phyloP scores from a whole-genome alignment of 83 land plant genomes.

The Thuja plicata region DNA sequence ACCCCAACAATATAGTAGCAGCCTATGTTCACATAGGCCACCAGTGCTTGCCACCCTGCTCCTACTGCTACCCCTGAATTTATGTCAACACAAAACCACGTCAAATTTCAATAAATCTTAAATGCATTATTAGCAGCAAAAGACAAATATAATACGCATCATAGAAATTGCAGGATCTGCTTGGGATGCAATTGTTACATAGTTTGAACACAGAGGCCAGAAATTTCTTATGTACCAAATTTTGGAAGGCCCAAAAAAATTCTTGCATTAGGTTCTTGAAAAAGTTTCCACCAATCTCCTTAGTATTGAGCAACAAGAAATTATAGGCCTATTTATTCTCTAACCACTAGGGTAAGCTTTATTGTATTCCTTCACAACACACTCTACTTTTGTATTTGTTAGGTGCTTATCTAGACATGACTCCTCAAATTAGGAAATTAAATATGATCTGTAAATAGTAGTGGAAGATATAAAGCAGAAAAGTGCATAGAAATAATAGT shows the following conservation, averaged over 20 bases:
- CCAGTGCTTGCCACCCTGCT: slow-evolving; percentile 15
- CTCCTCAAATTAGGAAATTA: neutral
- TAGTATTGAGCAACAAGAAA: neutral
- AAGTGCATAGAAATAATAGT: neutral
- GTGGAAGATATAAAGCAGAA: neutral
- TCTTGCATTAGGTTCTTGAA: neutral
- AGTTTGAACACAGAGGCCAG: neutral
- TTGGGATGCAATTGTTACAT: neutral
- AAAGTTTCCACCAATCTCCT: neutral
- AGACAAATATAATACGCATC: neutral
- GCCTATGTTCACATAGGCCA: slow-evolving; percentile 15
- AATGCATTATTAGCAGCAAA: neutral
- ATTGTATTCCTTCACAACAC: neutral
- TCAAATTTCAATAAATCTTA: neutral
- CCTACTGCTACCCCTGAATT: slow-evolving; percentile 18
- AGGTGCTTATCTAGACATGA: neutral
- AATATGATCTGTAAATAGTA: too few relatives aligned
- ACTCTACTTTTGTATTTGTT: neutral
- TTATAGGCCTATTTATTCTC: neutral
- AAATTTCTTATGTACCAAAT: neutral
- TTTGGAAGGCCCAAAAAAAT: neutral
- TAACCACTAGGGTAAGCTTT: neutral
- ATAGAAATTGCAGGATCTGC: neutral
- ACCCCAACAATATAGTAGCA: slow-evolving; percentile 14
- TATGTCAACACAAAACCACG: neutral